Evolutionary conservation across 1,139 yeast species (phyloP).

Genomic region (Geotrichum macrosporum): DNA sequence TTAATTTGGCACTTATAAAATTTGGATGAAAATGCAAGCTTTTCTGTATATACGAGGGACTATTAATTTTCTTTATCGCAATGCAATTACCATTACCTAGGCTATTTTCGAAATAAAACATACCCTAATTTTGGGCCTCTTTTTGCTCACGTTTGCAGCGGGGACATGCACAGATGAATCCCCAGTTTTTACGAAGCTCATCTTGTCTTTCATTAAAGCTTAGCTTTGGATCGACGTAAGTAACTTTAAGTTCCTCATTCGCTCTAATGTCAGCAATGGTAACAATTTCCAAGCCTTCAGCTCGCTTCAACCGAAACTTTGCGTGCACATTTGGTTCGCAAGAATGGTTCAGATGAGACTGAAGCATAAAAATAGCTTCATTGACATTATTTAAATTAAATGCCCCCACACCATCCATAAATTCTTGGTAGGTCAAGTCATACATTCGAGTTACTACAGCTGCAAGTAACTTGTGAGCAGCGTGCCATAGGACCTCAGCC

Average conservation of each 20-base stretch:
- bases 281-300: conserved; percentile 54
- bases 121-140: conserved; percentile 11
- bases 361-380: conserved; percentile 52
- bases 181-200: conserved; percentile 74
- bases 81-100: no score
- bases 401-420: conserved; percentile 60
- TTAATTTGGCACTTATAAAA: no score
- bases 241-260: conserved; percentile 65
- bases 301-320: conserved; percentile 35
- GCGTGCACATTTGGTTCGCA: conserved; percentile 70
- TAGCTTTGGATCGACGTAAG: conserved; percentile 66
- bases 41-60: no score
- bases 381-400: conserved; percentile 71
- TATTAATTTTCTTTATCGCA: no score
- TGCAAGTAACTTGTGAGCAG: conserved; percentile 50
- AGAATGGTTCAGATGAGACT: conserved; percentile 70
- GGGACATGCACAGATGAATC: conserved; percentile 66
- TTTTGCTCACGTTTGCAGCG: conserved; percentile 60
- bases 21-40: no score
- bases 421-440: conserved; percentile 51
- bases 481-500: conserved; percentile 57
- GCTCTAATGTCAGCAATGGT: conserved; percentile 56
- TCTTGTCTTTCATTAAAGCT: conserved; percentile 61
- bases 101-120: background rate
- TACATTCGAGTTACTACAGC: conserved; percentile 47